Conservation (phyloP, 257 asterid species). For the Fraxinus americana region DNA sequence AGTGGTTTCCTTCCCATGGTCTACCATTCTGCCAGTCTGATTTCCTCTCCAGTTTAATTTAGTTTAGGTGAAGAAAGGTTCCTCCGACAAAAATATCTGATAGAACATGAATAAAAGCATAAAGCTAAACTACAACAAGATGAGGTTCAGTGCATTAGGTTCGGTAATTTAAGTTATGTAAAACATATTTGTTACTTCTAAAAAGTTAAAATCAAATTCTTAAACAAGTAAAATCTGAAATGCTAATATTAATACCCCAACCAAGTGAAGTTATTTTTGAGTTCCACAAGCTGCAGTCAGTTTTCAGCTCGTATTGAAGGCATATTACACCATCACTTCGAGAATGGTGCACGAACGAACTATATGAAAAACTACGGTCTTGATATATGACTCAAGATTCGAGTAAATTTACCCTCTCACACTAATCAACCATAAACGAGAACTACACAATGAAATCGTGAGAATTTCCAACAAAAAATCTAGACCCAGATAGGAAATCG, state of each 20-base stretch:
- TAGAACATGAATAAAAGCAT: background rate
- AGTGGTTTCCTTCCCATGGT: slow-evolving; percentile 34
- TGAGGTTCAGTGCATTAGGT: too few relatives aligned
- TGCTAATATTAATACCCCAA: background rate
- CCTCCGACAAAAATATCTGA: too few relatives aligned
- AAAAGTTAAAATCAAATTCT: background rate
- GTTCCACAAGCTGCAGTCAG: background rate
- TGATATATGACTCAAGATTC: too few relatives aligned
- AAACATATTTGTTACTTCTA: too few relatives aligned
- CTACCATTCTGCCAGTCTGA: slow-evolving; percentile 31
- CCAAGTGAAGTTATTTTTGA: background rate
- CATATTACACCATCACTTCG: too few relatives aligned
- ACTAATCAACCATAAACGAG: background rate
- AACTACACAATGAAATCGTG: background rate
- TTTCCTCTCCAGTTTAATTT: background rate
- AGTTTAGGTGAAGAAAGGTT: background rate
- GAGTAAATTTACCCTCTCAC: background rate
- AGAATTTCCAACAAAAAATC: background rate
- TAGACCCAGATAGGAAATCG: background rate
- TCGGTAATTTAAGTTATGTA: too few relatives aligned
- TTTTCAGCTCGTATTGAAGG: background rate
- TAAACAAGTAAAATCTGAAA: background rate
- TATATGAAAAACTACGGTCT: too few relatives aligned
- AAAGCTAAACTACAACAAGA: too few relatives aligned
- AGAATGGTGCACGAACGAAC: too few relatives aligned